Percentiles rank a stretch among this genome's conserved stretches.
phyloP scores from a whole-genome alignment of 371 early-diverging fungal species.

The Dinochytrium kinnereticum region DNA sequence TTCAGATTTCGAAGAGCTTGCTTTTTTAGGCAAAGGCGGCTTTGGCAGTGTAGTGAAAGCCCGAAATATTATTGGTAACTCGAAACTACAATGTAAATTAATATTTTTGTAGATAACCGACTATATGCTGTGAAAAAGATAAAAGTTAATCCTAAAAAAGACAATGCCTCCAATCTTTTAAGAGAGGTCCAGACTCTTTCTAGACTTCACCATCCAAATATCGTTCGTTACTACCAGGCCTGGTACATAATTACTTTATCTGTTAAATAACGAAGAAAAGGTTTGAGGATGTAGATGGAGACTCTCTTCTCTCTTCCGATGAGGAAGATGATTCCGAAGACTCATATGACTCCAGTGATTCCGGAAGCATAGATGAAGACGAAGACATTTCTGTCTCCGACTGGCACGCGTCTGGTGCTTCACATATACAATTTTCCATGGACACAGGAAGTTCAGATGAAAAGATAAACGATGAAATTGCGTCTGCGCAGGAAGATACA shows the following conservation, averaged over 20 bases:
- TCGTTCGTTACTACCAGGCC: constrained; percentile 92
- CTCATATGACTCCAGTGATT: neutral
- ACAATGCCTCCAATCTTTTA: constrained; percentile 78
- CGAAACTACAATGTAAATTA: neutral
- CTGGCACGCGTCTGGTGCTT: constrained; percentile 24
- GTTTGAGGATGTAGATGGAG: constrained; percentile 37
- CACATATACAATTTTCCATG: constrained; percentile 9
- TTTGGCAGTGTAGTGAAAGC: constrained; percentile 96
- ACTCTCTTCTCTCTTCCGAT: neutral
- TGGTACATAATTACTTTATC: constrained; percentile 88
- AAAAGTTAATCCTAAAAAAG: constrained; percentile 68
- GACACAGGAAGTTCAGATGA: neutral
- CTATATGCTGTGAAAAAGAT: constrained; percentile 91
- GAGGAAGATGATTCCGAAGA: neutral
- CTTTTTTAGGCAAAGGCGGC: constrained; percentile 90
- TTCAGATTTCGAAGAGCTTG: constrained; percentile 91
- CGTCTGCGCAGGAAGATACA: neutral
- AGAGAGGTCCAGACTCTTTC: constrained; percentile 92
- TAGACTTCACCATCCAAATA: constrained; percentile 87
- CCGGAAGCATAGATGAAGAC: constrained; percentile 14
- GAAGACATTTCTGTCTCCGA: constrained; percentile 8
- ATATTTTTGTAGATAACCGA: constrained; percentile 68
- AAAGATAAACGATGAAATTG: neutral
- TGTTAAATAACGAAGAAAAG: constrained; percentile 14
- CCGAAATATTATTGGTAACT: constrained; percentile 64